Evolutionary conservation across 73 alveolate species (phyloP), one percentile per base, ranked within the genome.

Genomic region (Paramecium sonneborni): DNA sequence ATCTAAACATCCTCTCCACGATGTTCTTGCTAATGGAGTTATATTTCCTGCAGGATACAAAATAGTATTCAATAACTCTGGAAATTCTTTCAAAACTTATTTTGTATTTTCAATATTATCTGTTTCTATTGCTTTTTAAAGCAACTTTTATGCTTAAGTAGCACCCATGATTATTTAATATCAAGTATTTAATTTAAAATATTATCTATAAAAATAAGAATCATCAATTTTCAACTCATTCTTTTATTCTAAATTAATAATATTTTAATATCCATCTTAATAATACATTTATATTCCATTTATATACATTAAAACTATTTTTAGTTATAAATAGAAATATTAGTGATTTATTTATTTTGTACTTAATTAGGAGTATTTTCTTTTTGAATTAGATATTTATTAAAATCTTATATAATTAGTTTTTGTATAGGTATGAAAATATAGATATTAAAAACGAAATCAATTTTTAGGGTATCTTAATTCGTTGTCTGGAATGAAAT

Each of bases 1-100:
- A 34, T 88, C 87, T 44, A 57, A 39, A 18, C 74, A 76, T 21
- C 87, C 87, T 70, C 94, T 69, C 94, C 94, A 88, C 20, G 74
- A 44, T 14, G 91, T 55, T 44, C 94, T 88, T 38, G 94, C 67
- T 20, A 88, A 18, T n/a, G 94, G 91, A 26, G 94, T 43, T 11
- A 46, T 70, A 7, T 88, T 28, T 21, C 85, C 70, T 18, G 79
- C 84, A 4, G 67, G 62, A 39, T 76, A 69, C 20, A 88, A 24
- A n/a, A 85, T 28, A n/a, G 57, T 79, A 48, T 88, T 52, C 24
- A 88, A 32, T 69, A 88, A 68, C 21, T 41, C 28, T 26, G 94
- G 94, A 18, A 67, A 34, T 88, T 69, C 41, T 48, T 69, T 88
- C 6, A 88, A 46, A 56, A 88, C 67, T 72, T 39, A 18, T 11